Conservation (phyloP, 306 rosid species). For the Gleditsia sinensis region DNA sequence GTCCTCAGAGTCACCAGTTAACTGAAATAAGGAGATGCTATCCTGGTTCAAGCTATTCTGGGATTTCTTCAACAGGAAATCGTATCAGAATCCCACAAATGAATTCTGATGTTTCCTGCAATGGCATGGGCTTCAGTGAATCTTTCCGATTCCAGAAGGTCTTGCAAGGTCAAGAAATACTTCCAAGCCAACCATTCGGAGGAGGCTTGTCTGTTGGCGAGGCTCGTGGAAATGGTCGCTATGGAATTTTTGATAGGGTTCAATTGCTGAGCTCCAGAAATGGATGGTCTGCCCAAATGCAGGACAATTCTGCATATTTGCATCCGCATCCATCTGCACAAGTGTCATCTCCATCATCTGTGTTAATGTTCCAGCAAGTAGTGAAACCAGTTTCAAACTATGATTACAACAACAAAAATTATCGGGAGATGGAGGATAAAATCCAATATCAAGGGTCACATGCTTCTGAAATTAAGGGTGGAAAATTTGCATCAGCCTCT, state of each 20-base stretch:
- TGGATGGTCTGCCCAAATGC: conserved; percentile 63
- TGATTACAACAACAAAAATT: conserved; percentile 26
- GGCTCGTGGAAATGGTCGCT: conserved; percentile 55
- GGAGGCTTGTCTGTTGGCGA: conserved; percentile 54
- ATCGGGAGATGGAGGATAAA: conserved; percentile 42
- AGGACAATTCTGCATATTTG: conserved; percentile 42
- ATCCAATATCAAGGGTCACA: conserved; percentile 24
- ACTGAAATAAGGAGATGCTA: conserved; percentile 67
- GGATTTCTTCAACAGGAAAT: conserved; percentile 59
- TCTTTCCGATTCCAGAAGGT: conserved; percentile 92
- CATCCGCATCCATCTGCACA: conserved; percentile 59
- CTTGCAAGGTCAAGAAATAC: conserved; percentile 99
- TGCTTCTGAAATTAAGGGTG: conserved; percentile 44
- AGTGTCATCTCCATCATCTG: conserved; percentile 94
- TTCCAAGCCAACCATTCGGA: conserved; percentile 69
- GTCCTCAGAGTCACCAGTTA: conserved; percentile 52
- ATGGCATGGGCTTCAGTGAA: conserved; percentile 76
- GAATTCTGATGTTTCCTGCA: conserved; percentile 60
- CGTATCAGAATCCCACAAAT: conserved; percentile 48
- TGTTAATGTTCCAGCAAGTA: conserved; percentile 91
- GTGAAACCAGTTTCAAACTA: conserved; percentile 50
- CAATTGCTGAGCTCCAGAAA: conserved; percentile 56
- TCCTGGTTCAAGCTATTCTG: conserved; percentile 61
- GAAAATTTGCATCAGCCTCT: conserved; percentile 36
- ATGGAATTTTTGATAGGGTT: conserved; percentile 59